Base-by-base conservation (phyloP, 169 alveolate genomes). In the Plasmodium gonderi region DNA sequence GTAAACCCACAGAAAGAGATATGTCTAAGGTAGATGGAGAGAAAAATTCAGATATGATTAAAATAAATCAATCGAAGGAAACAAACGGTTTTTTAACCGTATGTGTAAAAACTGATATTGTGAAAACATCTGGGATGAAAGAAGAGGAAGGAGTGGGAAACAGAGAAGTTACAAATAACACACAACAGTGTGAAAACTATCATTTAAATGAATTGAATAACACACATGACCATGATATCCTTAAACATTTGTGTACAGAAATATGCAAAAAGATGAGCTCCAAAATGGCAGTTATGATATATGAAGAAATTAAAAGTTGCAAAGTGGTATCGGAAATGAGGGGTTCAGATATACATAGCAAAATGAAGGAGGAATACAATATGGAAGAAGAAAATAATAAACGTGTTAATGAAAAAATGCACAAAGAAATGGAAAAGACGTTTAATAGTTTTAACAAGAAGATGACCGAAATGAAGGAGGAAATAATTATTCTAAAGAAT, bases 391-490 rank as follows among this genome's bases (percentile, higher is more conserved):
- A 36, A 42, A 44, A 12, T 33, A 45, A 12, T 26, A 45, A 44
- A 14, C 47, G 11, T 12, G 69, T 29, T 45, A 40, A 36, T 45
- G 38, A 45, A 1, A 77, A 29, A 26, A 6, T 36, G 3, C 33
- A 44, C 17, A 33, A 67, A 7, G 74, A 81, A 67, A 42, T 81
- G 38, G 69, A 31, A 33, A 23, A 20, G 20, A 17, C 26, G 76
- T 12, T 74, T 17, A 72, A 14, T 29, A 83, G 44, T 29, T 83
- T n/a, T 51, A 17, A 83, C 8, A 83, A 49, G 17, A 83, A 76
- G 64, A 68, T 83, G 40, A 83, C 36, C 31, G 83, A 83, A 72
- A 20, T 83, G 85, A 72, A 72, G 64, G 92, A 83, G 8, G 92
- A 83, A 49, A 83, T 83, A 12, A 31, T 40, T 23, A 36, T 47